A percentile compares a stretch with the other conserved stretches of the same genome.
These are phyloP conservation scores for Alisma plantagoaquatica DNA, from an alignment of 106 monocot species.

Conservation along the genomic window DNA sequence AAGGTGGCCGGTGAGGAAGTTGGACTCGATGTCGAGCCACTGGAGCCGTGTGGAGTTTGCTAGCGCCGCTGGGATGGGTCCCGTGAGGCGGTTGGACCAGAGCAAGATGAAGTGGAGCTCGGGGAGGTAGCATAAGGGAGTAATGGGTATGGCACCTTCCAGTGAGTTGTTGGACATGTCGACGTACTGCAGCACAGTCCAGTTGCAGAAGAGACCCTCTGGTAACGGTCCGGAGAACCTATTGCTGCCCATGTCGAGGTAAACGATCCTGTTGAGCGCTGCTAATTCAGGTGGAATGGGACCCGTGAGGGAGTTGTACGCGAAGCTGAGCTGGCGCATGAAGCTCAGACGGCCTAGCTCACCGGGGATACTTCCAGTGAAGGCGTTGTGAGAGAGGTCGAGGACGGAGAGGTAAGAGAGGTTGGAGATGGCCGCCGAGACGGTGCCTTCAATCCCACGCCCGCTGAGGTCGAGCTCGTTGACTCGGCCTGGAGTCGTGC, in stretches of 20 bases:
- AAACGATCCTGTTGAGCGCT: slow-evolving; percentile 24
- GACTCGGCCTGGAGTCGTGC: slow-evolving; percentile 15
- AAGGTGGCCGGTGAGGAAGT: slow-evolving; percentile 40
- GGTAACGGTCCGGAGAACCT: slow-evolving; percentile 39
- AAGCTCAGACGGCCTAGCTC: slow-evolving; percentile 33
- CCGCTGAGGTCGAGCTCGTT: slow-evolving; percentile 27
- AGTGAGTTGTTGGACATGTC: slow-evolving; percentile 81
- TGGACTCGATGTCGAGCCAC: slow-evolving; percentile 58
- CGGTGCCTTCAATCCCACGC: slow-evolving; percentile 22
- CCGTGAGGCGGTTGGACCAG: slow-evolving; percentile 52
- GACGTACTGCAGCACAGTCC: slow-evolving; percentile 40
- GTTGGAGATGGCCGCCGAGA: slow-evolving; percentile 33
- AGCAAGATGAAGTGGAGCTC: slow-evolving; percentile 41
- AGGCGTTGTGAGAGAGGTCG: slow-evolving; percentile 51
- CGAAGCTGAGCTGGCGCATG: slow-evolving; percentile 39
- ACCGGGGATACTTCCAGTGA: slow-evolving; percentile 37
- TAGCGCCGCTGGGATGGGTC: slow-evolving; percentile 37
- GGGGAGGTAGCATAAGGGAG: slow-evolving; percentile 17
- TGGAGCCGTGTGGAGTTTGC: slow-evolving; percentile 44
- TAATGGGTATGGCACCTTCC: slow-evolving; percentile 31
- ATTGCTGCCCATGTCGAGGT: slow-evolving; percentile 56
- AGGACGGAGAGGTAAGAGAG: slow-evolving; percentile 55
- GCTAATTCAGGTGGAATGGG: slow-evolving; percentile 43
- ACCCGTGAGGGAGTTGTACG: slow-evolving; percentile 41
- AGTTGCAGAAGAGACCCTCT: slow-evolving; percentile 54